Conservation (phyloP, 2,329 filamentous ascomycete species). For the Ascochyta lentis region DNA sequence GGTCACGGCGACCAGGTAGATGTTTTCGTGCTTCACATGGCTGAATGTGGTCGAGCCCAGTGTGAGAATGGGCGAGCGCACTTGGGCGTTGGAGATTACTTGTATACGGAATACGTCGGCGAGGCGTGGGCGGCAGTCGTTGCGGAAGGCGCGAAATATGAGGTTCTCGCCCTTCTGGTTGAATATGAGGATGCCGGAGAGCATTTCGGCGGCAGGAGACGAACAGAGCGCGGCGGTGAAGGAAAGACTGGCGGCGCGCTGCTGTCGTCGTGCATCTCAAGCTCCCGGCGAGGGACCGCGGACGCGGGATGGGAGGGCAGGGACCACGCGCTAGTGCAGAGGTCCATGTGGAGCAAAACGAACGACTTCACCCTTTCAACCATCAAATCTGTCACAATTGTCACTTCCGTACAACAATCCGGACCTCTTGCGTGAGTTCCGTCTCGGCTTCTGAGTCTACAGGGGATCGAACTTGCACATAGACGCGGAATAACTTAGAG, state of each 20-base stretch:
- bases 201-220: slow-evolving; percentile 63
- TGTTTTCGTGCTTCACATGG: slow-evolving; percentile 99
- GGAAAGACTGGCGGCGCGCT: neutral
- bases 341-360: slow-evolving; percentile 7
- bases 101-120: slow-evolving; percentile 99
- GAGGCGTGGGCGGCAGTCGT: slow-evolving; percentile 95
- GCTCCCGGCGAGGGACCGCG: slow-evolving; percentile 15
- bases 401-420: neutral
- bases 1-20: slow-evolving; percentile 95
- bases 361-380: neutral
- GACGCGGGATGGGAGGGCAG: slow-evolving; percentile 8
- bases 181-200: slow-evolving; percentile 97
- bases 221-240: slow-evolving; percentile 2
- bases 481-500: no score
- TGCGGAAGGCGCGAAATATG: slow-evolving; percentile 98
- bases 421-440: no score
- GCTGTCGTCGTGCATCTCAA: slow-evolving; percentile 9
- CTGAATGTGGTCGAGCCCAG: slow-evolving; percentile 98
- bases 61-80: slow-evolving; percentile 95
- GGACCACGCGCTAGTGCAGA: slow-evolving; percentile 11
- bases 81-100: slow-evolving; percentile 97
- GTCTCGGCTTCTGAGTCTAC: neutral
- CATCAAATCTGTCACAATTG: neutral
- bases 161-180: slow-evolving; percentile 99
- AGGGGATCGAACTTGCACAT: no score